These are phyloP conservation scores for Tagetes erecta DNA, from an alignment of 129 eudicot genomes.

Conservation along the genomic window DNA sequence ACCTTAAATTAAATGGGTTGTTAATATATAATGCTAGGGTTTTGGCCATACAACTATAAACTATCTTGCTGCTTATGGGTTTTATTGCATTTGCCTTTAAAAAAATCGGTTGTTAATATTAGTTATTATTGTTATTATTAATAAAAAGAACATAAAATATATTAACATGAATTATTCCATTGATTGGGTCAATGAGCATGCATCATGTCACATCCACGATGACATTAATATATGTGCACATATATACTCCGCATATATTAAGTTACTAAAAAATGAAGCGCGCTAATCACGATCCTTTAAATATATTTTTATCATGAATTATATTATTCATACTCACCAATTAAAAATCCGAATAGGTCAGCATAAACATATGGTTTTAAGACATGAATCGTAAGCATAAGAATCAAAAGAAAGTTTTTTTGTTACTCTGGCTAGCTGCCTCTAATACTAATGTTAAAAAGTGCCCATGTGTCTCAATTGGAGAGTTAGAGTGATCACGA, in stretches of 20 bases:
- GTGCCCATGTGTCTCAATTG: too few species aligned
- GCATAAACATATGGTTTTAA: not conserved
- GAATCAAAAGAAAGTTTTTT: not conserved
- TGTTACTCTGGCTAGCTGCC: not conserved
- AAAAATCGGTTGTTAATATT: too few species aligned
- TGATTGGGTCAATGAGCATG: constrained; percentile 12
- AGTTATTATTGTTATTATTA: not conserved
- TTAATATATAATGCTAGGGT: too few species aligned
- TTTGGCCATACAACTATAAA: too few species aligned
- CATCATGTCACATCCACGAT: constrained; percentile 11
- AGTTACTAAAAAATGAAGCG: not conserved
- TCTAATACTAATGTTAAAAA: too few species aligned
- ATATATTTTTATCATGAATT: not conserved
- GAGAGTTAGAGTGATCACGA: too few species aligned
- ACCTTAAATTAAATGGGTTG: not conserved
- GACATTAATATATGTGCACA: not conserved
- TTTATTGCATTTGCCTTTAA: too few species aligned
- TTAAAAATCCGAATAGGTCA: not conserved
- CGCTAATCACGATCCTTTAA: not conserved
- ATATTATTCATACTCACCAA: not conserved
- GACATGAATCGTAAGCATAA: not conserved
- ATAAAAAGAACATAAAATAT: not conserved
- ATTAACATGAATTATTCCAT: not conserved
- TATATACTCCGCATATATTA: not conserved
- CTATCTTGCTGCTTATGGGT: too few species aligned